Conservation (phyloP, 495 filamentous ascomycete genomes). For the Aspergillus bertholletiae region DNA sequence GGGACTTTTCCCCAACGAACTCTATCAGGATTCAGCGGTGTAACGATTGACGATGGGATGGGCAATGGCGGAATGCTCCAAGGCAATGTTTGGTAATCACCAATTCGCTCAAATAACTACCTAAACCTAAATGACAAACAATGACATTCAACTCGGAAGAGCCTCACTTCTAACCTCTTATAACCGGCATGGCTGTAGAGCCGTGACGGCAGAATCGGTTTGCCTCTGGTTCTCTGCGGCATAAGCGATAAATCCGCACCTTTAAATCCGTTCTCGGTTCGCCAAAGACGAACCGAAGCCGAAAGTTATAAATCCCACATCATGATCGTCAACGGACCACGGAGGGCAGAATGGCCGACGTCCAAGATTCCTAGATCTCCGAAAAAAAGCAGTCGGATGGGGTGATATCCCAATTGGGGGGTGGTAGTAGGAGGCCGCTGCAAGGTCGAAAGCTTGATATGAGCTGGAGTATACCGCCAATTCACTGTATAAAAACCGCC, state of each 20-base stretch:
- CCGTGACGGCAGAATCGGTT: too few relatives aligned
- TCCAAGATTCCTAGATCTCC: too few relatives aligned
- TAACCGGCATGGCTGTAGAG: too few relatives aligned
- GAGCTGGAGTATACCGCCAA: neutral
- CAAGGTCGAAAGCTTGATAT: neutral
- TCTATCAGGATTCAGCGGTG: conserved; percentile 1
- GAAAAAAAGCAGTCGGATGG: neutral
- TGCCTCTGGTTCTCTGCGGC: neutral
- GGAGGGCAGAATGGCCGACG: too few relatives aligned
- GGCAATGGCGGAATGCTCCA: neutral
- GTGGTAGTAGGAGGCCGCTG: neutral
- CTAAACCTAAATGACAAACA: too few relatives aligned
- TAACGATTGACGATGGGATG: neutral
- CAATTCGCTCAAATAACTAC: neutral
- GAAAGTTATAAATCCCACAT: too few relatives aligned
- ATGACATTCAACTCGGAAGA: too few relatives aligned
- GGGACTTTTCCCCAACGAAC: neutral
- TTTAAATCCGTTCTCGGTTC: neutral
- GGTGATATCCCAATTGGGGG: neutral
- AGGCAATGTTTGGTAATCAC: neutral
- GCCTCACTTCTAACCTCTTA: too few relatives aligned
- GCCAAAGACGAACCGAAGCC: too few relatives aligned
- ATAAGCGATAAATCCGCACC: neutral
- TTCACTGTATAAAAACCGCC: too few relatives aligned
- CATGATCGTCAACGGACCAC: too few relatives aligned